These are phyloP conservation scores for Pezicula radicicola DNA, from an alignment of 2,329 filamentous ascomycete species.

Conservation along the genomic window DNA sequence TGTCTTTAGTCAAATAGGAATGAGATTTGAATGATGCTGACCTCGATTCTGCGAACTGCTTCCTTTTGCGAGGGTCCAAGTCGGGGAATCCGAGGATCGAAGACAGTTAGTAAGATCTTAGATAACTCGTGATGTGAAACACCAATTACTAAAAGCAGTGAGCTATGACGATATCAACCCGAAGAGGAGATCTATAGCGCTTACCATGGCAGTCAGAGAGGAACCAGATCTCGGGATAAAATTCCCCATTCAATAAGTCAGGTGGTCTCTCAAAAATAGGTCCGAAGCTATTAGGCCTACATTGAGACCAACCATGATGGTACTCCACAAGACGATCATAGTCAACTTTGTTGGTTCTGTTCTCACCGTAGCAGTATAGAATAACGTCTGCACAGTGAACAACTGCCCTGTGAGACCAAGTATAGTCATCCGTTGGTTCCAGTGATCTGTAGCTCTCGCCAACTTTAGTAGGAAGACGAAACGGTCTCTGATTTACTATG, in stretches of 20 bases:
- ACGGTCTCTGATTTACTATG: background rate
- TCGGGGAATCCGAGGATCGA: slow-evolving; percentile 30
- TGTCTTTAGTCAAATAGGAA: too few relatives aligned
- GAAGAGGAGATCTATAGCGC: background rate
- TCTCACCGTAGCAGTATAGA: slow-evolving; percentile 18
- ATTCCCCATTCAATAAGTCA: slow-evolving; percentile 10
- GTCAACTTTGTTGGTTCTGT: too few relatives aligned
- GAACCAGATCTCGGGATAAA: slow-evolving; percentile 18
- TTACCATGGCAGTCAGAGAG: slow-evolving; percentile 19
- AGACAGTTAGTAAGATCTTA: slow-evolving; percentile 34
- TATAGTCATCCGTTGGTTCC: slow-evolving; percentile 16
- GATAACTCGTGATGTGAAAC: slow-evolving; percentile 38
- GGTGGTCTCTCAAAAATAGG: background rate
- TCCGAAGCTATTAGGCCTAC: too few relatives aligned
- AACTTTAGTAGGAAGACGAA: background rate
- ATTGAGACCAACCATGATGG: background rate
- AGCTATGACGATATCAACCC: too few relatives aligned
- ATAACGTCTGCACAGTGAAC: slow-evolving; percentile 19
- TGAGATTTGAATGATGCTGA: too few relatives aligned
- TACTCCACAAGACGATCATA: background rate
- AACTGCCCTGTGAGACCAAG: slow-evolving; percentile 18
- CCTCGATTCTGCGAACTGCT: too few relatives aligned
- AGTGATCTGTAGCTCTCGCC: background rate
- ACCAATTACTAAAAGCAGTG: slow-evolving; percentile 26
- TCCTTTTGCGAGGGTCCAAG: slow-evolving; percentile 3